Base-by-base conservation (phyloP, 345 rosid genomes). In the Aegle marmelos region DNA sequence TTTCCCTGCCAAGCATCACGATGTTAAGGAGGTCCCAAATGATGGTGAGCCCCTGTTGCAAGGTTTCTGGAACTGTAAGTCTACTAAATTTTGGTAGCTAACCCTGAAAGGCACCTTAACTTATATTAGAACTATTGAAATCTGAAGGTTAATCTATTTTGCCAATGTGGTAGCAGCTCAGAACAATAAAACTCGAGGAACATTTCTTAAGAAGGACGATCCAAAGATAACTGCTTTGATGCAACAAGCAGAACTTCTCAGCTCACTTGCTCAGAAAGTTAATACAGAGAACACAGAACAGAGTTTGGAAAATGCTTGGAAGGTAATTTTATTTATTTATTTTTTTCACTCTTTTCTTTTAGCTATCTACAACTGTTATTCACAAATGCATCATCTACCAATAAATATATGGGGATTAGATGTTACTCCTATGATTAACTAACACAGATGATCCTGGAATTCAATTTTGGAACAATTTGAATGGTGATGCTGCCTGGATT, bases 241-340 rank as follows among this genome's bases (percentile, higher is more conserved):
- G 93, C 92, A 94, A 87, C 99, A 94, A 88, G 94, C 98, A 33
- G 94, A 92, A 83, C 90, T 94, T 82, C 92, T 96, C 76, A 89
- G 90, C 82, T 89, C 99, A 68, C 89, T 96, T 57, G 90, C 97
- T 4, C 69, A 75, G 77, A 96, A 90, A 90, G 93, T 96, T 66
- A 89, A 86, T 67, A 45, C 86, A 39, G 98, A 94, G 76, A 89
- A 84, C 84, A 86, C 94, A 69, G 97, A 94, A 30, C 93, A 89
- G 84, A 89, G 97, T 89, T 89, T 92, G 76, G 98, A 96, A 84
- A 89, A 86, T 91, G 95, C 99, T 61, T 92, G 97, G 99, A 94
- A 92, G 98, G 99, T 50, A 19, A 39, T 48, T 41, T 80, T n/a
- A 2, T 33, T 33, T 5, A 0, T 41, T 41, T 10, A 10, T 45